A percentile compares a stretch with the other conserved stretches of the same genome.
Evolutionary conservation across 768 basidiomycete genomes (phyloP).

Genomic region (Mycena latifolia): DNA sequence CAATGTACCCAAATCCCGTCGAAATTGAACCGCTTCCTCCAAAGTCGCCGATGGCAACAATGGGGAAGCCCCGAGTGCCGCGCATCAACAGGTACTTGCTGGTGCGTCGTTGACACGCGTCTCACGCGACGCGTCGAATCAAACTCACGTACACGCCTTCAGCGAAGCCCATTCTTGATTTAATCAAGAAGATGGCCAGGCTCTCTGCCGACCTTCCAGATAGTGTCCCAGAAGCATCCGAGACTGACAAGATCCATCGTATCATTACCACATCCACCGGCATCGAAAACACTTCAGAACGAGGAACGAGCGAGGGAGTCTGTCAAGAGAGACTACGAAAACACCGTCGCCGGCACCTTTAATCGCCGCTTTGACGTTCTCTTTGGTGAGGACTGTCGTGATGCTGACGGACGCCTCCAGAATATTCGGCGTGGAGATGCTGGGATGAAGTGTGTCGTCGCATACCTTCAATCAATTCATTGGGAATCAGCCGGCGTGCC

Average conservation of each 20-base stretch:
- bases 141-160: background rate
- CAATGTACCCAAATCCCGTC: background rate
- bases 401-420: slow-evolving; percentile 10
- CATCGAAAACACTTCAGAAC: background rate
- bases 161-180: background rate
- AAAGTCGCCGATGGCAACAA: background rate
- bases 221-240: slow-evolving; percentile 20
- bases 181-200: slow-evolving; percentile 3
- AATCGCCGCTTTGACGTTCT: slow-evolving; percentile 31
- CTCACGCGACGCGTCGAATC: slow-evolving; percentile 5
- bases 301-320: no score
- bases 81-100: slow-evolving; percentile 3
- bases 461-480: slow-evolving; percentile 27
- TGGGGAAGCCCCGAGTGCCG: slow-evolving; percentile 5
- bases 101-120: slow-evolving; percentile 1
- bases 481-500: slow-evolving; percentile 15
- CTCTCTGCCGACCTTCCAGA: slow-evolving; percentile 14
- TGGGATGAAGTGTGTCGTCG: slow-evolving; percentile 23
- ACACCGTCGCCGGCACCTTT: slow-evolving; percentile 23
- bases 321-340: no score
- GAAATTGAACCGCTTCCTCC: background rate
- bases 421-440: slow-evolving; percentile 3
- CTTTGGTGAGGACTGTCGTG: slow-evolving; percentile 30
- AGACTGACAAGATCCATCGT: slow-evolving; percentile 12
- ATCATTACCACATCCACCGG: slow-evolving; percentile 17